These are phyloP conservation scores for Albizia julibrissin DNA, from an alignment of 306 rosid genomes.

Conservation along the genomic window DNA sequence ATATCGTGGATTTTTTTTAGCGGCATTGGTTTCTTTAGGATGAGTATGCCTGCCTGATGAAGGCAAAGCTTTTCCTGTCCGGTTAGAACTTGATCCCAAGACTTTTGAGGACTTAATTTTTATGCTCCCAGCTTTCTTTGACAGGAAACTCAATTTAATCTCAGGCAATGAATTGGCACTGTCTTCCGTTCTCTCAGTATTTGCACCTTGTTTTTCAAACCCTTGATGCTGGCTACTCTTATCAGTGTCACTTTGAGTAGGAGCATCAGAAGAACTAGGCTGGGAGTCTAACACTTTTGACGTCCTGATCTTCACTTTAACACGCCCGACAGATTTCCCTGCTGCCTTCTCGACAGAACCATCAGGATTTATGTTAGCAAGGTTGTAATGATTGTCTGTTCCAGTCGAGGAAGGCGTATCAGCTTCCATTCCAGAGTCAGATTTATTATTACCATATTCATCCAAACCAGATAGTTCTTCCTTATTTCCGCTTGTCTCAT, in stretches of 20 bases:
- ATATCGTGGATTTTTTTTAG: slow-evolving; percentile 46
- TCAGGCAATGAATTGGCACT: slow-evolving; percentile 74
- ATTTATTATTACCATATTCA: slow-evolving; percentile 42
- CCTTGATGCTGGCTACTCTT: slow-evolving; percentile 77
- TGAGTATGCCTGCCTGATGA: slow-evolving; percentile 34
- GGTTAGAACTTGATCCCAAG: slow-evolving; percentile 56
- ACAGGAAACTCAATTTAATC: slow-evolving; percentile 28
- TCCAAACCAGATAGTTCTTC: slow-evolving; percentile 60
- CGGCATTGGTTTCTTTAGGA: slow-evolving; percentile 46
- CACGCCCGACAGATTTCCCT: slow-evolving; percentile 69
- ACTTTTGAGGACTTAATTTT: slow-evolving; percentile 78
- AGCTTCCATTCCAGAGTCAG: slow-evolving; percentile 74
- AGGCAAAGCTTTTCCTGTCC: slow-evolving; percentile 34
- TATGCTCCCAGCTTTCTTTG: slow-evolving; percentile 70
- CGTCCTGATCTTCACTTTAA: slow-evolving; percentile 85
- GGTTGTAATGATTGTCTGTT: slow-evolving; percentile 67
- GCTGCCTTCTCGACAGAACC: slow-evolving; percentile 55
- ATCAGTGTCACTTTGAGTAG: slow-evolving; percentile 81
- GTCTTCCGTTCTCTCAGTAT: slow-evolving; percentile 67
- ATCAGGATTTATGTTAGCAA: slow-evolving; percentile 65
- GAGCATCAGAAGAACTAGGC: slow-evolving; percentile 71
- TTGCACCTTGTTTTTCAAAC: slow-evolving; percentile 52
- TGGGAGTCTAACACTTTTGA: slow-evolving; percentile 67
- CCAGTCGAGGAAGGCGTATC: slow-evolving; percentile 82
- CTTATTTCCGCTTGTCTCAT: slow-evolving; percentile 28